Evolutionary conservation across 441 rosid genomes (phyloP), one percentile per base, ranked within the genome.

Genomic region (Croton laevigatus): DNA sequence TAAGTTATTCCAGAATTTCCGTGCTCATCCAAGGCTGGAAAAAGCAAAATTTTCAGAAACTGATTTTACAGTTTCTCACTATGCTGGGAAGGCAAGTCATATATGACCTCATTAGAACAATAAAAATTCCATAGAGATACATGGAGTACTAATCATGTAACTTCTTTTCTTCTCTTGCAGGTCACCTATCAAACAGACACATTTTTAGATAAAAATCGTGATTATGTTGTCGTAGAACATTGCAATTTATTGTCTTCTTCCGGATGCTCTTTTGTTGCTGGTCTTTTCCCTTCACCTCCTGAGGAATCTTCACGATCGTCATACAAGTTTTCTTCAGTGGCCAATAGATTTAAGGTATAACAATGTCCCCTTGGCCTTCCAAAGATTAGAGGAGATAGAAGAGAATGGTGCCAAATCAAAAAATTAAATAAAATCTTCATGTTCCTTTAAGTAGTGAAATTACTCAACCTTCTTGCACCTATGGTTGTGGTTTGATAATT

Each of bases 61-160:
- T n/a, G 98, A 94, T 81, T 91, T 94, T 81, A 86, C 85, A 13
- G 71, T 94, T 65, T 88, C 93, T 69, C 98, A 91, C 80, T 94
- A 94, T 88, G 98, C 98, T 85, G 98, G 98, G 86, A 94, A 90
- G 97, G 98, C 81, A 88, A 76, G 91, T 80, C 49, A 37, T 38
- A 49, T 52, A 51, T 48, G 10, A 8, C 27, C 48, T 52, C 6
- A 23, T 17, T 63, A 48, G 70, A 64, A 45, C 69, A 79, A 57
- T 74, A 40, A 48, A 22, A 51, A 44, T 62, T 58, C 2, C 32
- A 27, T 27, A 27, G 32, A 27, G 32, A 27, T n/a, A n/a, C 32
- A 27, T 27, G 32, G 73, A 69, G 66, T 61, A 69, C 66, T 76
- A 65, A 67, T 75, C 67, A 76, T 62, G 54, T 27, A 34, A 38